Conservation (phyloP, 1,284 basidiomycete genomes). For the Naganishia sp. region DNA sequence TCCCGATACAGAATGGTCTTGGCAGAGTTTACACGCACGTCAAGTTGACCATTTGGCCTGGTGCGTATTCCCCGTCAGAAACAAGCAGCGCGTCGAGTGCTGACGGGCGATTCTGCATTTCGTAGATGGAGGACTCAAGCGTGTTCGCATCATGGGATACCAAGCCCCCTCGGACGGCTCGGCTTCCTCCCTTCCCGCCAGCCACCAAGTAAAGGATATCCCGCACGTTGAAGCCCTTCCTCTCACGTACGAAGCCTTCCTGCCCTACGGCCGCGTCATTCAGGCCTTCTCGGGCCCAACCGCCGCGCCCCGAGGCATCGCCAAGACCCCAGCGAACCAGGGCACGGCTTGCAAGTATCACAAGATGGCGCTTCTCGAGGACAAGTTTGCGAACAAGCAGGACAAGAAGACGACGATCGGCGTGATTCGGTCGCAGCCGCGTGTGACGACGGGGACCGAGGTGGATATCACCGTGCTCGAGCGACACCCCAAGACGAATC, state of each 20-base stretch:
- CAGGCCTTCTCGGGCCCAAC: constrained; percentile 62
- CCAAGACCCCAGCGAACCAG: constrained; percentile 76
- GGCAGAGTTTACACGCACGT: constrained; percentile 75
- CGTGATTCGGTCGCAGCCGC: constrained; percentile 66
- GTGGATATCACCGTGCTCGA: constrained; percentile 54
- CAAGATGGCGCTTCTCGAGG: constrained; percentile 68
- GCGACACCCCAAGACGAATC: constrained; percentile 61
- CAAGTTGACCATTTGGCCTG: constrained; percentile 81
- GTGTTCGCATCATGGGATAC: constrained; percentile 77
- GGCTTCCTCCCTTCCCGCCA: constrained; percentile 33
- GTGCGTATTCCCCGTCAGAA: constrained; percentile 40
- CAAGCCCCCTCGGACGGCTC: constrained; percentile 52
- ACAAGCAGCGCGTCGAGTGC: background rate
- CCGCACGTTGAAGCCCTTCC: constrained; percentile 61
- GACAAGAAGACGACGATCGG: constrained; percentile 62
- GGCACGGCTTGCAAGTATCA: constrained; percentile 88
- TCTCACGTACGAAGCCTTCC: constrained; percentile 79
- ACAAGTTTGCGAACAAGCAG: constrained; percentile 62
- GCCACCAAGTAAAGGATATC: constrained; percentile 25
- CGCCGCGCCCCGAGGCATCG: constrained; percentile 58
- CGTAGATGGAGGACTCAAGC: constrained; percentile 87
- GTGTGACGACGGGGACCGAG: constrained; percentile 57
- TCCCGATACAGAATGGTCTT: constrained; percentile 65
- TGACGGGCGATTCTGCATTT: background rate
- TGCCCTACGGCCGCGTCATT: constrained; percentile 80